Percentiles rank a stretch among this genome's conserved stretches.
These are phyloP conservation scores for Ambrosiella cleistominuta DNA, from an alignment of 2,329 filamentous ascomycete genomes.

Conservation along the genomic window DNA sequence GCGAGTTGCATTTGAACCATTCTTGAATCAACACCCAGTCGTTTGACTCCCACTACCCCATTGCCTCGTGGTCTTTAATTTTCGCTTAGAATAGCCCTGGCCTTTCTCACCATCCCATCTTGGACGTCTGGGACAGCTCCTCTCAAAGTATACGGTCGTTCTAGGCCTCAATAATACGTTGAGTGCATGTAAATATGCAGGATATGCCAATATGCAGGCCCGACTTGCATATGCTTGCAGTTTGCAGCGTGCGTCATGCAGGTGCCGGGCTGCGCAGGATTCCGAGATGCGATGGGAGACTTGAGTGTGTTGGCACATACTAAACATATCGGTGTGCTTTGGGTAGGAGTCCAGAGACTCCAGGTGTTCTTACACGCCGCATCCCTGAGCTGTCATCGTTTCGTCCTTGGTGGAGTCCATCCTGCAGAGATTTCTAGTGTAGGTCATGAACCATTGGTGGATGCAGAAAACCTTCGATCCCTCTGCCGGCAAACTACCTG, in stretches of 20 bases:
- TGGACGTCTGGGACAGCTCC: not conserved
- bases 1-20: not conserved
- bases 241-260: not conserved
- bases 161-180: constrained; percentile 5
- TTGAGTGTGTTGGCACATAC: not conserved
- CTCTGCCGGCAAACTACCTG: not conserved
- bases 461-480: not conserved
- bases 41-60: no score
- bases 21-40: no score
- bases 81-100: not conserved
- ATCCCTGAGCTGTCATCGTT: not conserved
- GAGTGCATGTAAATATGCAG: constrained; percentile 1
- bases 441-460: not conserved
- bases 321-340: not conserved
- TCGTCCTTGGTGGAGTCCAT: not conserved
- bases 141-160: not conserved
- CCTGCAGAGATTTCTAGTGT: not conserved
- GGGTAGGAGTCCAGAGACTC: not conserved
- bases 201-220: constrained; percentile 1
- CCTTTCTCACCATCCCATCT: not conserved
- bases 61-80: no score
- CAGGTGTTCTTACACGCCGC: not conserved
- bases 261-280: not conserved
- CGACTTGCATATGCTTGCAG: not conserved
- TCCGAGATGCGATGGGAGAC: not conserved